A percentile compares a stretch with the other conserved stretches of the same genome.
phyloP scores from a whole-genome alignment of 495 filamentous ascomycete genomes.

The Penicillium turbatum region DNA sequence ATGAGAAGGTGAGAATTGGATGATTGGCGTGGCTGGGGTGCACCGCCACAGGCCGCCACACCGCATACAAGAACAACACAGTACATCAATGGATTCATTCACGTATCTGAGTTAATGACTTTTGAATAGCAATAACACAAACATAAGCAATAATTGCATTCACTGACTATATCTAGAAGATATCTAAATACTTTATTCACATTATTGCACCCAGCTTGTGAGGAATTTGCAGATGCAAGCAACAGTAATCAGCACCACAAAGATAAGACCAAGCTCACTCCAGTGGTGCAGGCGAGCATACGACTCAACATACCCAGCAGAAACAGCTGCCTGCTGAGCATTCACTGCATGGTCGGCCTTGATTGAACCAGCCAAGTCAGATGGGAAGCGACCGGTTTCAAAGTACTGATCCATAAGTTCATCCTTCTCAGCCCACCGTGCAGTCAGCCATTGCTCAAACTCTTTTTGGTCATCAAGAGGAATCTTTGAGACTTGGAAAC shows the following conservation, averaged over 20 bases:
- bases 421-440: constrained; percentile 63
- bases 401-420: constrained; percentile 54
- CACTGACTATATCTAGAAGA: background rate
- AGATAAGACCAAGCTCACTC: constrained; percentile 55
- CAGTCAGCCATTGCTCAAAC: constrained; percentile 55
- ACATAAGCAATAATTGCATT: background rate
- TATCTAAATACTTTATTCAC: constrained; percentile 5
- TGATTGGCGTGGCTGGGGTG: constrained; percentile 19
- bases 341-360: constrained; percentile 32
- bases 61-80: constrained; percentile 6
- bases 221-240: constrained; percentile 29
- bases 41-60: constrained; percentile 20
- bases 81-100: background rate
- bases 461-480: constrained; percentile 54
- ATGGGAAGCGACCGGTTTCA: constrained; percentile 57
- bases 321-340: constrained; percentile 31
- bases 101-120: background rate
- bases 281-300: constrained; percentile 49
- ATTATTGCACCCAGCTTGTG: constrained; percentile 3
- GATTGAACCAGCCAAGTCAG: constrained; percentile 47
- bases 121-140: too few relatives aligned
- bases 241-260: constrained; percentile 41
- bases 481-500: constrained; percentile 54
- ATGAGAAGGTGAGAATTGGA: constrained; percentile 25
- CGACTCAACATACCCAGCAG: constrained; percentile 55